Percentiles rank a stretch among this genome's conserved stretches.
phyloP scores from a whole-genome alignment of 2,329 filamentous ascomycete genomes.

The Ascochyta pisi region DNA sequence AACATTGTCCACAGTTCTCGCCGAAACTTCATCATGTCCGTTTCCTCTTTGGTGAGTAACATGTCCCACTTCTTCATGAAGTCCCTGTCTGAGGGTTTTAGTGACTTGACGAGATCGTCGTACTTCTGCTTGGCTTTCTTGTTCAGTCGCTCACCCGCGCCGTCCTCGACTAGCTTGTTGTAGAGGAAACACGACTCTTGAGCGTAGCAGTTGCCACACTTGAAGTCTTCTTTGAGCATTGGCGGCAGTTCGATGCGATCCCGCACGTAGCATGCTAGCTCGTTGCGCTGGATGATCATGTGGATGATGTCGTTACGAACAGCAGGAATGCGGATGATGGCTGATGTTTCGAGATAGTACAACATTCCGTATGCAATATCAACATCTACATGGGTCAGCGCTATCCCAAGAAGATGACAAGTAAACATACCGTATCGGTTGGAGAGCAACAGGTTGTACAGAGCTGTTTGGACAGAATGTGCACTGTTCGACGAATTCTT shows the following conservation, averaged over 20 bases:
- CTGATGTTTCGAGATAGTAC: conserved; percentile 93
- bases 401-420: neutral
- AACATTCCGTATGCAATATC: conserved; percentile 88
- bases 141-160: conserved; percentile 79
- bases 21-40: conserved; percentile 83
- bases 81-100: conserved; percentile 74
- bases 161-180: conserved; percentile 86
- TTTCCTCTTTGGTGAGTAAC: conserved; percentile 92
- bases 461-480: conserved; percentile 90
- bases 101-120: conserved; percentile 76
- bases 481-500: conserved; percentile 77
- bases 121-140: conserved; percentile 83
- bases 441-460: conserved; percentile 91
- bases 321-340: conserved; percentile 83
- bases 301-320: conserved; percentile 88
- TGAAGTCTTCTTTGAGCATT: conserved; percentile 82
- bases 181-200: conserved; percentile 92
- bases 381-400: conserved; percentile 65
- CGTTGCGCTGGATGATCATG: conserved; percentile 96
- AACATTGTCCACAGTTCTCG: conserved; percentile 96
- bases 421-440: conserved; percentile 75
- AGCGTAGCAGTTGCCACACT: conserved; percentile 88
- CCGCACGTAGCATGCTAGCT: conserved; percentile 83
- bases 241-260: conserved; percentile 82
- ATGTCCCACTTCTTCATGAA: conserved; percentile 97